These are phyloP conservation scores for Multifurca ochricompacta DNA, from an alignment of 768 basidiomycete species.

Conservation along the genomic window DNA sequence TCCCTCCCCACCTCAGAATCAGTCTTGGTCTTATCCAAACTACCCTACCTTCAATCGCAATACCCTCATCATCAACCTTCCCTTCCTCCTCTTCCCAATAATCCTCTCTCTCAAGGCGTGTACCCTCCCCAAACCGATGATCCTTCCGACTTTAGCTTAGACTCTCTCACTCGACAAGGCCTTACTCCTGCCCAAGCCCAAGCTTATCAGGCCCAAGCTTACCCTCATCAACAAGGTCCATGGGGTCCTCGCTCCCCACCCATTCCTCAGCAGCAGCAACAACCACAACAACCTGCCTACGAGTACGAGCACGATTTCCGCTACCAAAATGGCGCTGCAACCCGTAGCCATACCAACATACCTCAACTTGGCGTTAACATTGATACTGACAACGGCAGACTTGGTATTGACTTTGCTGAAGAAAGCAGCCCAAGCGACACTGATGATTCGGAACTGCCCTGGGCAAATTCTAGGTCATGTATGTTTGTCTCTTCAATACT, in stretches of 20 bases:
- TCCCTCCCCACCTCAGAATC: constrained; percentile 24
- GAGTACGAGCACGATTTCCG: constrained; percentile 18
- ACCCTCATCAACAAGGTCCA: constrained; percentile 28
- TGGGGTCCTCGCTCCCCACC: constrained; percentile 25
- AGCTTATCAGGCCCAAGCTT: constrained; percentile 73
- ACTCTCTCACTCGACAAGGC: constrained; percentile 40
- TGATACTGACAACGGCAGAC: constrained; percentile 47
- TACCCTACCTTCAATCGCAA: constrained; percentile 29
- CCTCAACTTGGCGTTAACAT: constrained; percentile 39
- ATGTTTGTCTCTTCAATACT: constrained; percentile 6
- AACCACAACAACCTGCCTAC: constrained; percentile 18
- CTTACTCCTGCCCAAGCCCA: constrained; percentile 75
- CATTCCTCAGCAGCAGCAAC: constrained; percentile 28
- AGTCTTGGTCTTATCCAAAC: constrained; percentile 22
- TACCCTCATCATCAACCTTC: constrained; percentile 31
- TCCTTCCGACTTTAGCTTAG: constrained; percentile 39
- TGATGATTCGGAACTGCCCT: constrained; percentile 53
- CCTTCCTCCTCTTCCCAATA: constrained; percentile 43
- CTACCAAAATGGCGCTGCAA: constrained; percentile 26
- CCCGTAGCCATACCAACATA: constrained; percentile 25
- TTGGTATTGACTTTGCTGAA: constrained; percentile 49
- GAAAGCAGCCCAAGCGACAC: constrained; percentile 34
- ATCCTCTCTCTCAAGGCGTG: constrained; percentile 39
- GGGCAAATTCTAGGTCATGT: constrained; percentile 29
- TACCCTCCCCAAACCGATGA: constrained; percentile 43